A percentile compares a stretch with the other conserved stretches of the same genome.
phyloP scores from a whole-genome alignment of 495 filamentous ascomycete genomes.

The Neurospora intermedia region DNA sequence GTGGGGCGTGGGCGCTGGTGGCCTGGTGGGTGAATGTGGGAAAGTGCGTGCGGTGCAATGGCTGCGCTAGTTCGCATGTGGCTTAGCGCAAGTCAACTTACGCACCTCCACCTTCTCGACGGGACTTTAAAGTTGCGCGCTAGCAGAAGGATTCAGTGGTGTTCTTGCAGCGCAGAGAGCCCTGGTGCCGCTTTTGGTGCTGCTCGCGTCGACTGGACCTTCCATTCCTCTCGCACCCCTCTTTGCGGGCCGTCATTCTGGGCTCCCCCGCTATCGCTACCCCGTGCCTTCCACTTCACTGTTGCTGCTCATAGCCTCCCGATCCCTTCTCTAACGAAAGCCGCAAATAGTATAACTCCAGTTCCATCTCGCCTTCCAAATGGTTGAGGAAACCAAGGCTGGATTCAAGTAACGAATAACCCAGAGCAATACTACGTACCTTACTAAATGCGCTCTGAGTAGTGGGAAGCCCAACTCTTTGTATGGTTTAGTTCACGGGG shows the following conservation, averaged over 20 bases:
- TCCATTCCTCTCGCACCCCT: neutral
- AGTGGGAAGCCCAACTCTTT: neutral
- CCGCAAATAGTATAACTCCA: too few species aligned
- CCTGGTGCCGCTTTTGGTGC: neutral
- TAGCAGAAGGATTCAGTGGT: neutral
- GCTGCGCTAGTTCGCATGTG: neutral
- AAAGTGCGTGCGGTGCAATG: neutral
- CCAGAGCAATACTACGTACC: neutral
- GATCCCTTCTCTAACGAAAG: neutral
- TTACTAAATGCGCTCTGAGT: neutral
- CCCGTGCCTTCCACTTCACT: neutral
- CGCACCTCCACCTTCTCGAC: neutral
- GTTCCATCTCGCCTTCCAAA: neutral
- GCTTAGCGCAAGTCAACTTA: slow-evolving; percentile 8
- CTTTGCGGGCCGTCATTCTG: neutral
- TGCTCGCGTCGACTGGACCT: neutral
- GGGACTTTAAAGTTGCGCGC: neutral
- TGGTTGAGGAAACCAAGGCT: neutral
- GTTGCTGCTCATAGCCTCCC: neutral
- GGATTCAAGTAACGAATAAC: neutral
- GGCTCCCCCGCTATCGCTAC: neutral
- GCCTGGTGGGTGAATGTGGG: neutral
- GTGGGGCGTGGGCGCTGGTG: neutral
- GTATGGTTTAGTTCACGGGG: neutral
- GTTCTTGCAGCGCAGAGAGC: neutral